Percentiles rank a stretch among this genome's conserved stretches.
Conservation (phyloP, 225 moss, liverwort and hornwort species). For the Pleurozium schreberi region DNA sequence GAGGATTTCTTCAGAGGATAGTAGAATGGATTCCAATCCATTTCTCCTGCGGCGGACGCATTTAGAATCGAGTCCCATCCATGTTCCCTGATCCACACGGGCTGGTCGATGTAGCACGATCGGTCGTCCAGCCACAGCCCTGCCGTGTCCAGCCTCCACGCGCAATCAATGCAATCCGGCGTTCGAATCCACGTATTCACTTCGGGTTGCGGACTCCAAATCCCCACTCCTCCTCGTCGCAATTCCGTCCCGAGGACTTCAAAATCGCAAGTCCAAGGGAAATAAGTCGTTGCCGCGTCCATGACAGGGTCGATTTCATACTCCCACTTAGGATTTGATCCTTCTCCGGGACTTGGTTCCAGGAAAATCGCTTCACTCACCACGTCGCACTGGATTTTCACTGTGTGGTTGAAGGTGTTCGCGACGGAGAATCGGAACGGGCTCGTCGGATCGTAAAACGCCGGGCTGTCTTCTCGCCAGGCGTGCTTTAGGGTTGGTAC, state of each 20-base stretch:
- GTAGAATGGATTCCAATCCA: background rate
- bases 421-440: background rate
- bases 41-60: background rate
- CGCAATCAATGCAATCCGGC: constrained; percentile 16
- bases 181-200: constrained; percentile 5
- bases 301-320: background rate
- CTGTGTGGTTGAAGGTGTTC: background rate
- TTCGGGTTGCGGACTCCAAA: constrained; percentile 7
- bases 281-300: background rate
- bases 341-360: background rate
- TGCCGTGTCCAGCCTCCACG: background rate
- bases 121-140: constrained; percentile 6
- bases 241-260: constrained; percentile 8
- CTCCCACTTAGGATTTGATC: background rate
- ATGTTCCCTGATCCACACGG: background rate
- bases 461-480: background rate
- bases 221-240: background rate
- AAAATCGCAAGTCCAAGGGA: constrained; percentile 9
- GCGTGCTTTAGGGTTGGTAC: background rate
- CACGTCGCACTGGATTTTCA: constrained; percentile 14
- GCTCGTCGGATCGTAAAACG: background rate
- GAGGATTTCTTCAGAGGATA: background rate
- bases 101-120: background rate
- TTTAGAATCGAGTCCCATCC: background rate
- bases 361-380: background rate